These are phyloP conservation scores for Vitis hybrid DNA, from an alignment of 177 flowering plant species.

Conservation along the genomic window DNA sequence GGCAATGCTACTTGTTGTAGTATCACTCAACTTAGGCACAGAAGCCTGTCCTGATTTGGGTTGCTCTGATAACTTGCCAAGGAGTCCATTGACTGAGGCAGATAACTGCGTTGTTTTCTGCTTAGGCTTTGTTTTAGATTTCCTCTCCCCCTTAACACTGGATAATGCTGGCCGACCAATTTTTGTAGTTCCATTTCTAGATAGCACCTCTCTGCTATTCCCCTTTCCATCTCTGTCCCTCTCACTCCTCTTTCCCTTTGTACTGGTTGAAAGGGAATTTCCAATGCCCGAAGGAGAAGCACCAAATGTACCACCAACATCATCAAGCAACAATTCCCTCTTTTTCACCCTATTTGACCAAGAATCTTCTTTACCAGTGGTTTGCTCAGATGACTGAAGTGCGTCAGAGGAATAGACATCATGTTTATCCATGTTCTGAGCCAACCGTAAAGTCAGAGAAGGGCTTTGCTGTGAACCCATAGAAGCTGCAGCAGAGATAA, in stretches of 20 bases:
- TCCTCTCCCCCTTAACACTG: conserved; percentile 76
- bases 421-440: conserved; percentile 39
- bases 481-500: conserved; percentile 46
- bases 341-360: conserved; percentile 64
- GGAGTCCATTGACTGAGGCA: conserved; percentile 65
- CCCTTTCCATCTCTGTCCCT: conserved; percentile 88
- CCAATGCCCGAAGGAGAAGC: conserved; percentile 50
- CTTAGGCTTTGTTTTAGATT: conserved; percentile 76
- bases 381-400: conserved; percentile 41
- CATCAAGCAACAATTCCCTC: conserved; percentile 79
- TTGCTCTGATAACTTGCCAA: conserved; percentile 57
- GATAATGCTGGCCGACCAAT: conserved; percentile 59
- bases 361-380: conserved; percentile 43
- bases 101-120: conserved; percentile 79
- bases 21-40: conserved; percentile 38
- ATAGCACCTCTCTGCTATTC: conserved; percentile 47
- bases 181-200: conserved; percentile 59
- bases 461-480: conserved; percentile 49
- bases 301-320: conserved; percentile 51
- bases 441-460: conserved; percentile 25
- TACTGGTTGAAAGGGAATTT: conserved; percentile 55
- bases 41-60: conserved; percentile 40
- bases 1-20: conserved; percentile 22
- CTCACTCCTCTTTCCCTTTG: conserved; percentile 92
- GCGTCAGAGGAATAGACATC: conserved; percentile 41